Base-by-base conservation (phyloP, 768 basidiomycete species). In the Ramaria rubella region DNA sequence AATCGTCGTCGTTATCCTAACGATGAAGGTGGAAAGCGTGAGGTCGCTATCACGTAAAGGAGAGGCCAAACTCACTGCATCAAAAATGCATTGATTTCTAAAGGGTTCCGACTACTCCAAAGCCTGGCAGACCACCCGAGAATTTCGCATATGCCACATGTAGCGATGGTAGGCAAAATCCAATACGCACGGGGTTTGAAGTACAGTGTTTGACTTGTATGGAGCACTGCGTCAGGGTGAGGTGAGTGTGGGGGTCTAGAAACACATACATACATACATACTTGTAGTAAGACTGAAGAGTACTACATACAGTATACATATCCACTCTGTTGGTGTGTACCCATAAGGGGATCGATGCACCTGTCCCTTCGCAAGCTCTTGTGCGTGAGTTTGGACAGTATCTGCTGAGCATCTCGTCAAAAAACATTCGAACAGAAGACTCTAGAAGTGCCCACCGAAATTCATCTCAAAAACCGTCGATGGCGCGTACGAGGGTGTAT, bases 61-160 rank as follows among this genome's bases (percentile, higher is more conserved):
- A 36, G 33, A 26, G 11, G 49, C 27, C 14, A 33, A 17, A 67
- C 73, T 51, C 42, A 75, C 75, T 81, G 78, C 44, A 79, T 76
- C 52, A 76, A 63, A 63, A 70, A 81, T 0, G 76, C 69, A 26
- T 64, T 59, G 2, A 63, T n/a, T 26, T 55, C 38, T 17, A 52
- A 26, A 7, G 62, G 55, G n/a, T 61, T 62, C 27, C 60, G 45
- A 43, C 70, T 75, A 4, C 77, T 80, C 81, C 79, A 83, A 3
- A 81, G 62, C 19, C 82, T 67, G 2, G 71, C 83, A 5, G 65
- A 61, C 84, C 83, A 85, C 0, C 82, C 83, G 2, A 78, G 57
- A 9, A 77, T 62, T 62, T 86, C 85, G 9, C 77, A 63, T 1
- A 76, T 14, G 9, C 80, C 81, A 43, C 76, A 74, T 0, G 80